Evolutionary conservation across 2,329 filamentous ascomycete genomes (phyloP), one percentile per base, ranked within the genome.

Genomic region (Macroventuria anomochaeta): DNA sequence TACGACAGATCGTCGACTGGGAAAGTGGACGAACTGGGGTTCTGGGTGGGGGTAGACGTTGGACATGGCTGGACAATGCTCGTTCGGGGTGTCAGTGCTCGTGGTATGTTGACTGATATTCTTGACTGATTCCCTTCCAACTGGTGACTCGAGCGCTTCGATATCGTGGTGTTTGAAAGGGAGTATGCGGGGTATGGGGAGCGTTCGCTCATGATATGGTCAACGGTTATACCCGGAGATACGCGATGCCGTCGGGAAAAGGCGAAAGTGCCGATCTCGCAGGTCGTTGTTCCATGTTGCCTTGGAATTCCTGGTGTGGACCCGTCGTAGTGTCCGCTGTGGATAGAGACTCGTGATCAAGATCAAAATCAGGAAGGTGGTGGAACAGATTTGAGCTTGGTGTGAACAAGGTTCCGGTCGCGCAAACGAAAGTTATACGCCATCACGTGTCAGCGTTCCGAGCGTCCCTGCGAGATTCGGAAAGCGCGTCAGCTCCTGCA

Each of bases 1-100:
- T 11, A 97, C 91, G 11, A 96, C 92, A 65, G 93, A 97, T 58
- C 95, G 83, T 32, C 93, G 85, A 64, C 91, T 96, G 8, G 90
- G 76, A 70, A 91, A 93, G 57, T 84, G 82, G 57, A 81, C 78
- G 67, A 90, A 87, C 51, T 79, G 75, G 7, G 80, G 76, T 37
- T 81, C 76, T 18, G 68, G 67, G 46, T 77, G 75, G 25, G 81
- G 77, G 59, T 82, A 83, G 44, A 85, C 74, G 47, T 82, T 73
- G 42, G 60, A 33, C 59, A 65, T 64, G 46, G 31, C 33, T 41
- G 28, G 39, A 37, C 28, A 32, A 43, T 34, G 33, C 26, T 39
- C 39, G 17, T 12, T 21, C 7, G 20, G 26, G 10, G n/a, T 18
- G 33, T 38, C 42, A 42, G 34, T 46, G 36, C 15, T 31, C 7